Percentiles rank a stretch among this genome's conserved stretches.
Conservation (phyloP, 2,329 filamentous ascomycete genomes). For the Alternaria sp. region DNA sequence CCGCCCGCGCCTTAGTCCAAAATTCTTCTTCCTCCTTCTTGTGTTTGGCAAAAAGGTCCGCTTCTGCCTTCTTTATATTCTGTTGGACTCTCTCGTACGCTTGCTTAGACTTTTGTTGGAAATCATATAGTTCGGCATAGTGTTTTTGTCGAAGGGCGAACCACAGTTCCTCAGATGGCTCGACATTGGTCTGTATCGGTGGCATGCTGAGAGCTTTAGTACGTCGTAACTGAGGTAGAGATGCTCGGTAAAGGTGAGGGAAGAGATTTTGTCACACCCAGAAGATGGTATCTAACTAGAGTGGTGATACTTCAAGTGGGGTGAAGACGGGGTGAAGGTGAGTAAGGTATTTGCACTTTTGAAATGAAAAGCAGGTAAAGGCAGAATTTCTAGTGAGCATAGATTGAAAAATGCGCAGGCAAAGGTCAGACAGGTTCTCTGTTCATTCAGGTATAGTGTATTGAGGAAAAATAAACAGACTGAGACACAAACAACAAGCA, state of each 20-base stretch:
- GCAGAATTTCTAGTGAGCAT: not conserved
- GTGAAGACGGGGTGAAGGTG: constrained; percentile 7
- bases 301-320: not conserved
- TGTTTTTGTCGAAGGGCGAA: constrained; percentile 8
- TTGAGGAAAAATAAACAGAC: not conserved
- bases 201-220: not conserved
- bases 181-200: not conserved
- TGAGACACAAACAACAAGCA: not conserved
- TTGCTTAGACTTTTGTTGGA: not conserved
- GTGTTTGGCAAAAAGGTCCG: constrained; percentile 10
- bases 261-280: not conserved
- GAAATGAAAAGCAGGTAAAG: not conserved
- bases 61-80: not conserved
- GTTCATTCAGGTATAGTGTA: not conserved
- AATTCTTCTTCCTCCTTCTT: constrained; percentile 15
- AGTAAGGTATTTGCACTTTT: not conserved
- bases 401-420: not conserved
- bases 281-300: not conserved
- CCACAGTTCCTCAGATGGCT: constrained; percentile 5
- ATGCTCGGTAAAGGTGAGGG: not conserved
- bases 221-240: not conserved
- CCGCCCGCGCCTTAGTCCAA: constrained; percentile 7
- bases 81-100: not conserved
- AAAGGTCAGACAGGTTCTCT: not conserved
- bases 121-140: not conserved